Base-by-base conservation (phyloP, 2,329 filamentous ascomycete genomes). In the Aspergillus novoparasiticus region DNA sequence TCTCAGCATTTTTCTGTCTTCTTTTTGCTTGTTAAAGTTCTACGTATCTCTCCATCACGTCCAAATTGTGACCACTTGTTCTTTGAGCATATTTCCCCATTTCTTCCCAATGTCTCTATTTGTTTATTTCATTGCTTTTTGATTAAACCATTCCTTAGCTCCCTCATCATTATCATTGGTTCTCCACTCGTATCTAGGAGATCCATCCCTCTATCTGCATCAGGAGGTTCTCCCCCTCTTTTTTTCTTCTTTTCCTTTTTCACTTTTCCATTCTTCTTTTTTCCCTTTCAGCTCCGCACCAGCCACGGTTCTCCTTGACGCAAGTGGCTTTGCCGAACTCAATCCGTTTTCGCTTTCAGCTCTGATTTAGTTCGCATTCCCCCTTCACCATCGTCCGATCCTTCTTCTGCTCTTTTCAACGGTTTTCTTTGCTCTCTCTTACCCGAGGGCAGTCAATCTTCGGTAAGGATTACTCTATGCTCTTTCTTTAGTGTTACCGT, bases 281-380 rank as follows among this genome's bases (percentile, higher is more conserved):
- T 30, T n/a, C n/a, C 34, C 30, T 26, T 34, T 51, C 51, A 51
- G 36, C 50, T 26, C 41, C 28, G 30, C 39, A 43, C 67, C 64
- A 71, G 66, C 71, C 66, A 68, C 70, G 58, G 46, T 53, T 64
- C 60, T 59, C 51, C 63, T 72, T 70, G 69, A 72, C 70, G 68
- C 71, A 73, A 72, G 67, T 71, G 71, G 69, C 71, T 69, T 68
- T 55, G 30, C 34, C 51, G 32, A 55, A 55, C 26, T 39, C 51
- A 55, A 39, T 55, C 51, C 51, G 34, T 51, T 51, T 51, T 51
- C 48, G 48, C 28, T 51, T 23, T 39, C 51, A 55, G 32, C 32
- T 36, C 14, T 55, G 32, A 39, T 55, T 55, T 61, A 59, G 58
- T 62, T 64, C 43, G 45, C n/a, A 46, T 30, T 21, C 46, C 36